phyloP scores from a whole-genome alignment of 768 basidiomycete species.

The Termitomyces sp. region DNA sequence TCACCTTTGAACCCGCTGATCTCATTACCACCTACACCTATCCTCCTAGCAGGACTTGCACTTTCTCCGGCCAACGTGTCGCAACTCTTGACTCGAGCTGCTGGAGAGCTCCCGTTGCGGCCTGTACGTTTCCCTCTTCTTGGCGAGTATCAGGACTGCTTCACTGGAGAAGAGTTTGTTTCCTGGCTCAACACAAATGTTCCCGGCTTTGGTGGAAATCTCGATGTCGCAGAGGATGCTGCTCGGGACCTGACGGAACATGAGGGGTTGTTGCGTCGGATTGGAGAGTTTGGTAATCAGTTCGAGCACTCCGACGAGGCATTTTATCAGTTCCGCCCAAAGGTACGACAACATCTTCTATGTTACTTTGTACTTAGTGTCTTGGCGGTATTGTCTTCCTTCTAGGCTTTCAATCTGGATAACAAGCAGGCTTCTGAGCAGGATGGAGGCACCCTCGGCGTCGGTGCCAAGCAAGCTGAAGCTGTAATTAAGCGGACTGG shows the following conservation, averaged over 20 bases:
- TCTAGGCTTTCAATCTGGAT: conserved; percentile 59
- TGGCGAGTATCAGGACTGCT: conserved; percentile 83
- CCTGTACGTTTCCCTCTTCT: conserved; percentile 73
- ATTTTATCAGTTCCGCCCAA: conserved; percentile 81
- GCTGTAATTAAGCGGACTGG: conserved; percentile 64
- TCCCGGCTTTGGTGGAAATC: conserved; percentile 69
- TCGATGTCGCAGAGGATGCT: conserved; percentile 78
- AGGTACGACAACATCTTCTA: conserved; percentile 37
- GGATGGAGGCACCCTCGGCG: conserved; percentile 17
- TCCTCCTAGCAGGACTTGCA: conserved; percentile 74
- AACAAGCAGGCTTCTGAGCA: conserved; percentile 25
- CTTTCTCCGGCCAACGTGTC: conserved; percentile 64
- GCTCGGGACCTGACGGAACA: conserved; percentile 59
- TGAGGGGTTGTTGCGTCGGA: conserved; percentile 60
- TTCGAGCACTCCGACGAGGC: conserved; percentile 78
- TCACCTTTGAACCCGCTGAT: conserved; percentile 53
- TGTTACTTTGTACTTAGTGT: not conserved
- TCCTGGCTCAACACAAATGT: conserved; percentile 80
- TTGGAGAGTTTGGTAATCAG: conserved; percentile 81
- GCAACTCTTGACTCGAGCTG: conserved; percentile 66
- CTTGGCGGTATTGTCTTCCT: not conserved
- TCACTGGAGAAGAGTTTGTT: conserved; percentile 87
- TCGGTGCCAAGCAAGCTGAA: conserved; percentile 33
- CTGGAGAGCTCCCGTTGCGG: conserved; percentile 64
- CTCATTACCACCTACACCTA: conserved; percentile 42